Percentiles rank a stretch among this genome's conserved stretches.
These are phyloP conservation scores for Exophiala sp. DNA, from an alignment of 2,329 filamentous ascomycete species.

Conservation along the genomic window DNA sequence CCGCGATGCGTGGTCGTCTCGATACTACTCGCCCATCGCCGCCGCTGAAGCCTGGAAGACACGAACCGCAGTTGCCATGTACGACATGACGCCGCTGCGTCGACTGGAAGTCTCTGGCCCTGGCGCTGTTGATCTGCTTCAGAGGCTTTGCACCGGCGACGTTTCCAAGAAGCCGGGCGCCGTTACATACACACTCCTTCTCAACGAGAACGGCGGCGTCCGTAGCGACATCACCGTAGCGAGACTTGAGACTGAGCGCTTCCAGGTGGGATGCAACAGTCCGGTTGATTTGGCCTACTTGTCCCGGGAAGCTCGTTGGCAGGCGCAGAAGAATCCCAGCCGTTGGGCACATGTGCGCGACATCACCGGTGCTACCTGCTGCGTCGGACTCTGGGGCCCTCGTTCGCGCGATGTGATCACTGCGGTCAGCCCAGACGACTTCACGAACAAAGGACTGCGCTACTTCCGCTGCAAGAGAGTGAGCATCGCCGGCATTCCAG, in stretches of 20 bases:
- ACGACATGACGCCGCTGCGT: slow-evolving; percentile 60
- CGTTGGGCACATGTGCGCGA: slow-evolving; percentile 54
- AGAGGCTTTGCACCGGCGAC: slow-evolving; percentile 40
- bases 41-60: slow-evolving; percentile 65
- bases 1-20: slow-evolving; percentile 57
- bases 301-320: slow-evolving; percentile 49
- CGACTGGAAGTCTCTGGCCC: slow-evolving; percentile 58
- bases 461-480: slow-evolving; percentile 51
- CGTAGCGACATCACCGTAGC: slow-evolving; percentile 58
- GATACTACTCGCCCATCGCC: slow-evolving; percentile 56
- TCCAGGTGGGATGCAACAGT: slow-evolving; percentile 56
- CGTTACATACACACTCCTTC: slow-evolving; percentile 56
- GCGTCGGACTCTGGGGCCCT: slow-evolving; percentile 62
- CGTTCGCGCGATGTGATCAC: slow-evolving; percentile 51
- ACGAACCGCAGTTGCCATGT: slow-evolving; percentile 59
- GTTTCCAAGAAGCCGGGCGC: slow-evolving; percentile 46
- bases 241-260: slow-evolving; percentile 45
- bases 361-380: slow-evolving; percentile 58
- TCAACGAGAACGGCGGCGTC: slow-evolving; percentile 54
- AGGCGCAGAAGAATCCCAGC: slow-evolving; percentile 40
- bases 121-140: slow-evolving; percentile 54
- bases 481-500: slow-evolving; percentile 54
- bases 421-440: slow-evolving; percentile 31
- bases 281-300: slow-evolving; percentile 56
- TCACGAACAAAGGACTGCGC: slow-evolving; percentile 38